A percentile compares a stretch with the other conserved stretches of the same genome.
These are phyloP conservation scores for Hypholoma sublateritium DNA, from an alignment of 768 basidiomycete genomes.

Conservation along the genomic window DNA sequence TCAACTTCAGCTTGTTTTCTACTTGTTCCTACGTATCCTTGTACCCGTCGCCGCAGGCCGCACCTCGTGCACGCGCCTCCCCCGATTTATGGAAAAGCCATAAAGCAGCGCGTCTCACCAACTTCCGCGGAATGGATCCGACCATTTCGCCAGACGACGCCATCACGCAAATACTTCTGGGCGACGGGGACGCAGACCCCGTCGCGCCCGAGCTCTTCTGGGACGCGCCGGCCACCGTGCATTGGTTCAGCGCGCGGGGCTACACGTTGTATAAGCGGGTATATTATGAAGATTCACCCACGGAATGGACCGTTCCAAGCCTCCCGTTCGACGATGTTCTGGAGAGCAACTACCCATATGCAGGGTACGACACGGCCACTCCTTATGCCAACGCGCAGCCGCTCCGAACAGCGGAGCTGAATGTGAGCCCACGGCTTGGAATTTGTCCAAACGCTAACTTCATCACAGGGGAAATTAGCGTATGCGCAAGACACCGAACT, in stretches of 20 bases:
- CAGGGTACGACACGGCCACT: background rate
- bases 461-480: background rate
- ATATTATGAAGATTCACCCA: background rate
- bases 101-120: no score
- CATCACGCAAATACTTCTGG: background rate
- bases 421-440: background rate
- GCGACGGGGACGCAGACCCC: background rate
- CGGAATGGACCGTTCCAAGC: background rate
- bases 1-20: no score
- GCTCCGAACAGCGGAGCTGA: background rate
- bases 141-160: no score
- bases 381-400: background rate
- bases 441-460: background rate
- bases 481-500: slow-evolving; percentile 21
- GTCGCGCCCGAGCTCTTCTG: background rate
- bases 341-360: slow-evolving; percentile 9
- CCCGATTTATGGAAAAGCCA: no score
- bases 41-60: no score
- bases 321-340: background rate
- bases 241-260: slow-evolving; percentile 9
- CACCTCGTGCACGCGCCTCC: no score
- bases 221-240: background rate
- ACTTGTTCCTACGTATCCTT: no score
- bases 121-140: no score
- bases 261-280: slow-evolving; percentile 10